phyloP scores from a whole-genome alignment of 176 grass and related monocot genomes.

The Oryza brachyantha region DNA sequence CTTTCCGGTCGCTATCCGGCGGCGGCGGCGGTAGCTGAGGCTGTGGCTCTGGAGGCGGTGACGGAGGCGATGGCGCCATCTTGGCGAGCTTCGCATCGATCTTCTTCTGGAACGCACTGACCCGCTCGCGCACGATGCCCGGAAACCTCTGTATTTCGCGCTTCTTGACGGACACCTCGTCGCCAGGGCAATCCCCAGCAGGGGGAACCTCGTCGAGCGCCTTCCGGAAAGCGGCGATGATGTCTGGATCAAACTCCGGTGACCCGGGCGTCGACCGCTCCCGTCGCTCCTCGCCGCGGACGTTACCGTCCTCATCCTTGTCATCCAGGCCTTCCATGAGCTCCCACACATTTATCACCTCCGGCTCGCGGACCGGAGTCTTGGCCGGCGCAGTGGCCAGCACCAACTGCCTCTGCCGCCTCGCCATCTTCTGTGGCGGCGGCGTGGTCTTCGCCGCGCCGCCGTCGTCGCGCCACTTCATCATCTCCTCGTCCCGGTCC shows the following conservation, averaged over 20 bases:
- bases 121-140: constrained; percentile 67
- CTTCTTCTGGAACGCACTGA: constrained; percentile 72
- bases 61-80: not conserved
- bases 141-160: constrained; percentile 58
- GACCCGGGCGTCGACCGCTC: constrained; percentile 21
- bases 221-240: constrained; percentile 56
- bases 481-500: constrained; percentile 57
- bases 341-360: constrained; percentile 96
- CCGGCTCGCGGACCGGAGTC: constrained; percentile 56
- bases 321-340: constrained; percentile 97
- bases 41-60: constrained; percentile 1
- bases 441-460: not conserved
- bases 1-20: constrained; percentile 43
- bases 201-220: constrained; percentile 31
- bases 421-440: constrained; percentile 30
- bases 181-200: not conserved
- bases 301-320: constrained; percentile 30
- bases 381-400: constrained; percentile 45
- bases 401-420: constrained; percentile 40
- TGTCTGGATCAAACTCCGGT: constrained; percentile 57
- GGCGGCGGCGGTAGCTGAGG: not conserved
- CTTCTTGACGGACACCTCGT: constrained; percentile 23
- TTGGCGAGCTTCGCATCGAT: constrained; percentile 67
- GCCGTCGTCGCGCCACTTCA: constrained; percentile 47
- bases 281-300: not conserved